Conservation (phyloP, 2,329 filamentous ascomycete species). For the Pestalotiopsis sp. region DNA sequence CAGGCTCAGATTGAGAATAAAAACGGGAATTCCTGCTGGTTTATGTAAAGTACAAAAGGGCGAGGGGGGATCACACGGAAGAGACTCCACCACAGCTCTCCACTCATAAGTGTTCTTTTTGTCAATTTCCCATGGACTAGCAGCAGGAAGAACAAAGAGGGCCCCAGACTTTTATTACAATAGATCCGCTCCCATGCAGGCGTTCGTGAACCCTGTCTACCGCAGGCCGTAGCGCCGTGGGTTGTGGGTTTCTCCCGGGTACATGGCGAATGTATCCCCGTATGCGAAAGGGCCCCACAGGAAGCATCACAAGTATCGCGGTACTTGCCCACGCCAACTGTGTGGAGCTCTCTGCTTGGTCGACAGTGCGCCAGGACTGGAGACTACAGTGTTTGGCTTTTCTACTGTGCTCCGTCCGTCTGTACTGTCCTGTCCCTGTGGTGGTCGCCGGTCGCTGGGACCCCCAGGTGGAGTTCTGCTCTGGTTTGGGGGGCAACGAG, state of each 20-base stretch:
- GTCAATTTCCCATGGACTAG: not conserved
- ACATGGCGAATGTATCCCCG: not conserved
- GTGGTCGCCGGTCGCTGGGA: too few species aligned
- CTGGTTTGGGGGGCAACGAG: not conserved
- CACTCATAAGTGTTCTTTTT: not conserved
- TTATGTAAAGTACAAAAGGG: not conserved
- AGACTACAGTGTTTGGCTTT: not conserved
- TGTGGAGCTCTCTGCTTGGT: not conserved
- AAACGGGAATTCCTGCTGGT: not conserved
- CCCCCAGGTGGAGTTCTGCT: not conserved
- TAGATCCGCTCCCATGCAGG: not conserved
- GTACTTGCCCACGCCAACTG: not conserved
- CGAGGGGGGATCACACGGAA: too few species aligned
- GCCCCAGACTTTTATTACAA: not conserved
- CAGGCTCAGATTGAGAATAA: not conserved
- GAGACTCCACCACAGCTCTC: not conserved
- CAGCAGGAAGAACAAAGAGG: not conserved
- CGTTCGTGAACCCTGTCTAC: not conserved
- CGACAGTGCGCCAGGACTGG: not conserved
- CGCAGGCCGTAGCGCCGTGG: not conserved
- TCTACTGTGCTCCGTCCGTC: not conserved
- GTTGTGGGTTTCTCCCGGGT: not conserved
- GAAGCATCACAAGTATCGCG: not conserved
- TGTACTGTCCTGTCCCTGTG: not conserved
- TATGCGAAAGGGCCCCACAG: not conserved